Conservation (phyloP, 441 rosid species). For the Gossypium schwendimanii region DNA sequence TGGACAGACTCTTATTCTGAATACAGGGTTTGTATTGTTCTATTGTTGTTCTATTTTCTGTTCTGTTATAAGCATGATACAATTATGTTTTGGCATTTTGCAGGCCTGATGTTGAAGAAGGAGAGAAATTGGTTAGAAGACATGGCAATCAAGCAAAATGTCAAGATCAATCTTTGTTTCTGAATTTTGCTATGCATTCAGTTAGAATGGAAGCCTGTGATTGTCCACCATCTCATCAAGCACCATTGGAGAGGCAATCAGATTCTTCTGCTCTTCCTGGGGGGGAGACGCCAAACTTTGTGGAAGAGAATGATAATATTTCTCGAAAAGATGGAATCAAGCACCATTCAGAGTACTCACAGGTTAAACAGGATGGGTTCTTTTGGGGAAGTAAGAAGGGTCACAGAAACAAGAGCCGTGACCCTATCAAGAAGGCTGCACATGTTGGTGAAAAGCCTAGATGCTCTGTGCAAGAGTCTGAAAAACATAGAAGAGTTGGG, state of each 20-base stretch:
- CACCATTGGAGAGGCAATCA: slow-evolving; percentile 39
- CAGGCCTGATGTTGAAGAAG: slow-evolving; percentile 92
- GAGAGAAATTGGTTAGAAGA: slow-evolving; percentile 76
- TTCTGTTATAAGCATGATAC: not conserved
- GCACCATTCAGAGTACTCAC: slow-evolving; percentile 37
- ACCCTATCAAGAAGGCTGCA: slow-evolving; percentile 51
- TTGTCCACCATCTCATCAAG: slow-evolving; percentile 68
- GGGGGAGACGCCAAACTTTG: slow-evolving; percentile 32
- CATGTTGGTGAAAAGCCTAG: slow-evolving; percentile 70
- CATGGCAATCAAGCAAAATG: slow-evolving; percentile 71
- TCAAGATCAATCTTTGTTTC: slow-evolving; percentile 73
- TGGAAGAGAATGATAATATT: slow-evolving; percentile 35
- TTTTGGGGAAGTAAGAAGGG: slow-evolving; percentile 52
- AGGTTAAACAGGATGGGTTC: slow-evolving; percentile 44
- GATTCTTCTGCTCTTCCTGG: slow-evolving; percentile 59
- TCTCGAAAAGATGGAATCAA: slow-evolving; percentile 37
- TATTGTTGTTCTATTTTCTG: not conserved
- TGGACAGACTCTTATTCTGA: slow-evolving; percentile 88
- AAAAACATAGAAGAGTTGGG: slow-evolving; percentile 59
- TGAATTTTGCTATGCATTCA: slow-evolving; percentile 96
- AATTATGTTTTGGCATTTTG: slow-evolving; percentile 13
- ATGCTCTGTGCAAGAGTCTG: slow-evolving; percentile 70
- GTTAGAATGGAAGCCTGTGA: slow-evolving; percentile 98
- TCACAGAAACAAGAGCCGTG: slow-evolving; percentile 44
- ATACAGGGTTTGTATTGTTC: slow-evolving; percentile 56